Evolutionary conservation across 768 basidiomycete species (phyloP).

Genomic region (Kwoniella dejecticola): DNA sequence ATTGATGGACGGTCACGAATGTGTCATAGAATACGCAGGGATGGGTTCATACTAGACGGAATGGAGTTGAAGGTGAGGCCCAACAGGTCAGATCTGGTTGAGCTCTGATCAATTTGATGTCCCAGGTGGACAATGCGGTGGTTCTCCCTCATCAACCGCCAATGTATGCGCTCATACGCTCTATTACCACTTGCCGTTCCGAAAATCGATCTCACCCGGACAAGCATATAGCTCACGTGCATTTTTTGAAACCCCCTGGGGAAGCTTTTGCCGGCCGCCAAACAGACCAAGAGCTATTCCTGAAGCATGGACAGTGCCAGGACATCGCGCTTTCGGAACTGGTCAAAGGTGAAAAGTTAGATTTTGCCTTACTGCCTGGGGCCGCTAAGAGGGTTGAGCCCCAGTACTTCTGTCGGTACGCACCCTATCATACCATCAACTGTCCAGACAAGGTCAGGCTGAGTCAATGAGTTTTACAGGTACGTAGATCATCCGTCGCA

Average conservation of each 20-base stretch:
- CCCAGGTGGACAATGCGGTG: conserved; percentile 11
- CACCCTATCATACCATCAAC: background rate
- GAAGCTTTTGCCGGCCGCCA: background rate
- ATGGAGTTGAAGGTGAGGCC: too few relatives aligned
- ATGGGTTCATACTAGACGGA: too few relatives aligned
- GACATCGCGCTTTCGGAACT: conserved; percentile 6
- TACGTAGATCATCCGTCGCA: conserved; percentile 1
- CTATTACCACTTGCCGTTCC: conserved; percentile 9
- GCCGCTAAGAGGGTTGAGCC: background rate
- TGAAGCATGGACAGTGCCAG: conserved; percentile 25
- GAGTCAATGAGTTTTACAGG: background rate
- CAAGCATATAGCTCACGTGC: conserved; percentile 15
- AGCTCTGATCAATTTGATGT: too few relatives aligned
- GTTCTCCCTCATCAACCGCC: background rate
- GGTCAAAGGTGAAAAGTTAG: conserved; percentile 2
- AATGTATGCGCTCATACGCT: conserved; percentile 7
- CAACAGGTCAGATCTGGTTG: too few relatives aligned
- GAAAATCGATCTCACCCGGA: background rate
- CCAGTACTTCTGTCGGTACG: conserved; percentile 15
- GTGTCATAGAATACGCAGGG: too few relatives aligned
- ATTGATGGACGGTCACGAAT: too few relatives aligned
- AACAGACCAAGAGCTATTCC: conserved; percentile 20
- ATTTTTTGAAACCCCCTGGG: conserved; percentile 12
- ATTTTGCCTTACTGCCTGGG: conserved; percentile 4
- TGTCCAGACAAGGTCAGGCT: background rate